phyloP scores from a whole-genome alignment of 495 filamentous ascomycete species.

The Umbilicaria muhlenbergii region DNA sequence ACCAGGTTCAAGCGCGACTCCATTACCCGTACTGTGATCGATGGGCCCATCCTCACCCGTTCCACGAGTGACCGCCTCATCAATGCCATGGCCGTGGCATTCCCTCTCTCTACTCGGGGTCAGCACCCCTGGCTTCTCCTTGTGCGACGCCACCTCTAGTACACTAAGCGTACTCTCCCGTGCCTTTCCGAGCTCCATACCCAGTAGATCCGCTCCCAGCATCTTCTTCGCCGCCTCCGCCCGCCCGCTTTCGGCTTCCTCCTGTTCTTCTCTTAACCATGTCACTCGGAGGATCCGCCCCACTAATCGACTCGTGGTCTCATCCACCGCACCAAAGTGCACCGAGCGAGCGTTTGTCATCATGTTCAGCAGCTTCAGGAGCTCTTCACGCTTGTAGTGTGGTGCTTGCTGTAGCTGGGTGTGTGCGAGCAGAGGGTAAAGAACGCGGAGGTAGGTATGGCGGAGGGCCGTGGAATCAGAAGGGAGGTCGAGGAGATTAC shows the following conservation, averaged over 20 bases:
- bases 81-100: neutral
- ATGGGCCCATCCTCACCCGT: neutral
- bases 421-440: conserved; percentile 79
- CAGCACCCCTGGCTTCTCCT: conserved; percentile 71
- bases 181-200: conserved; percentile 32
- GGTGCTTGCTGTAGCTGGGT: conserved; percentile 75
- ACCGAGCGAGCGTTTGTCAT: conserved; percentile 34
- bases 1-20: neutral
- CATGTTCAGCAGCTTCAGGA: conserved; percentile 55
- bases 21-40: neutral
- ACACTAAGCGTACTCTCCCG: conserved; percentile 45
- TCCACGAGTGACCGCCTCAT: neutral
- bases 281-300: conserved; percentile 65
- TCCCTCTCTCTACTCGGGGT: conserved; percentile 46
- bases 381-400: conserved; percentile 83
- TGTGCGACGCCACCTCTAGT: conserved; percentile 60
- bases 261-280: conserved; percentile 48
- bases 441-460: conserved; percentile 94
- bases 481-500: conserved; percentile 85
- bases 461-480: conserved; percentile 63
- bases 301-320: conserved; percentile 75
- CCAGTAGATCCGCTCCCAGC: conserved; percentile 14
- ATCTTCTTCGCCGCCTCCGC: conserved; percentile 16
- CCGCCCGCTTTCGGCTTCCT: conserved; percentile 20
- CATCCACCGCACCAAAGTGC: conserved; percentile 84